These are phyloP conservation scores for Suhomyces xylopsoci DNA, from an alignment of 805 yeast genomes.

Conservation along the genomic window DNA sequence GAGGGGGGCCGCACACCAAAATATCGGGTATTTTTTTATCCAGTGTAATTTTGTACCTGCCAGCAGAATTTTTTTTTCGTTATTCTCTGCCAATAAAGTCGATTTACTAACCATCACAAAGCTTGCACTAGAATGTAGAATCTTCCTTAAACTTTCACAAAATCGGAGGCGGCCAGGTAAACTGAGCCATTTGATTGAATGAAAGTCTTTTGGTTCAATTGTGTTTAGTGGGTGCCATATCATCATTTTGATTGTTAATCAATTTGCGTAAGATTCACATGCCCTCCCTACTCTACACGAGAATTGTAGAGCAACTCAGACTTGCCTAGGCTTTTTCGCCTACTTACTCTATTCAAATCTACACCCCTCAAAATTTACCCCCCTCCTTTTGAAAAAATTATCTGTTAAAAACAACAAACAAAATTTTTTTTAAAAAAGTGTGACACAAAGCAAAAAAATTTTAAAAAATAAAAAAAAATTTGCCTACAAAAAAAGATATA, in stretches of 20 bases:
- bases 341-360: neutral
- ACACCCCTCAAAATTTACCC: neutral
- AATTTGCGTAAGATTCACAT: neutral
- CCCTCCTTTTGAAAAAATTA: neutral
- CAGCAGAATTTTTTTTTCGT: neutral
- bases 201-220: neutral
- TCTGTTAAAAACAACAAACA: constrained; percentile 1
- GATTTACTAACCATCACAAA: neutral
- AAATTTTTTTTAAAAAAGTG: constrained; percentile 1
- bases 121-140: neutral
- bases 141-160: neutral
- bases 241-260: neutral
- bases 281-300: neutral
- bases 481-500: constrained; percentile 2
- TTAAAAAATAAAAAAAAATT: constrained; percentile 5
- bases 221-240: neutral
- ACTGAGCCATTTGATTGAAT: neutral
- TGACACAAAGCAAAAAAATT: constrained; percentile 1
- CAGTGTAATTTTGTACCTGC: neutral
- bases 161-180: neutral
- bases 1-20: neutral
- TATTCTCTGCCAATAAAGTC: neutral
- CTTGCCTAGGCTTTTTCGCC: neutral
- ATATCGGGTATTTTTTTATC: neutral
- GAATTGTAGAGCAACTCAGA: neutral